Conservation (phyloP, 2,329 filamentous ascomycete species). For the Sclerotinia trifoliorum region DNA sequence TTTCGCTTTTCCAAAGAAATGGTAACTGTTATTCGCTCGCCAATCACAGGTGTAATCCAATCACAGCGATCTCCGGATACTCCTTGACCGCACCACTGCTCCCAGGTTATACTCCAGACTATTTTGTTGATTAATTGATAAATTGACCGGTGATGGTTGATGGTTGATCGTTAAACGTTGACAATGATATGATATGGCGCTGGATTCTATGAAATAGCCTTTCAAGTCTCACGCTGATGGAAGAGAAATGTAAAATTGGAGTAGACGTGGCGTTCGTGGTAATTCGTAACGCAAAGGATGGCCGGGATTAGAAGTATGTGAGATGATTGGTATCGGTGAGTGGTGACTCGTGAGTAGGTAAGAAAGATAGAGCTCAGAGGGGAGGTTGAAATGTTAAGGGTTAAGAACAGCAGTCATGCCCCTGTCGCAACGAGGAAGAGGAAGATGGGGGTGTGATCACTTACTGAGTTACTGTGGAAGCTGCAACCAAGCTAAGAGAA, state of each 20-base stretch:
- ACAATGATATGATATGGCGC: background rate
- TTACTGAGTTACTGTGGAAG: background rate
- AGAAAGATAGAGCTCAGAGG: slow-evolving; percentile 1
- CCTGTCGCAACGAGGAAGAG: slow-evolving; percentile 3
- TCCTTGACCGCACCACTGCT: slow-evolving; percentile 7
- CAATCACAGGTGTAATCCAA: slow-evolving; percentile 20
- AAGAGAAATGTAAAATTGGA: background rate
- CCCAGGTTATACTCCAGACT: background rate
- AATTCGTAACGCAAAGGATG: background rate
- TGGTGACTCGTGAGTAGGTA: no score
- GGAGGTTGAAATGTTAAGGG: background rate
- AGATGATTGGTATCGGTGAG: slow-evolving; percentile 14
- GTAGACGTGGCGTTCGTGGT: background rate
- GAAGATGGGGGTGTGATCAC: slow-evolving; percentile 21
- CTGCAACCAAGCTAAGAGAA: background rate
- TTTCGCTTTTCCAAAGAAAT: background rate
- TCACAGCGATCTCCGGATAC: slow-evolving; percentile 4
- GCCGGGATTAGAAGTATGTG: background rate
- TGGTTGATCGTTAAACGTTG: background rate
- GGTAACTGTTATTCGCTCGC: slow-evolving; percentile 19
- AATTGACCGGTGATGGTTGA: background rate
- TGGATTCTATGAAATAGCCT: background rate
- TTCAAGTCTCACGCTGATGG: background rate
- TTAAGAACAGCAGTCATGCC: slow-evolving; percentile 7
- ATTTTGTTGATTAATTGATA: slow-evolving; percentile 2